A percentile compares a stretch with the other conserved stretches of the same genome.
phyloP scores from a whole-genome alignment of 768 basidiomycete species.

The Kwoniella sp. region DNA sequence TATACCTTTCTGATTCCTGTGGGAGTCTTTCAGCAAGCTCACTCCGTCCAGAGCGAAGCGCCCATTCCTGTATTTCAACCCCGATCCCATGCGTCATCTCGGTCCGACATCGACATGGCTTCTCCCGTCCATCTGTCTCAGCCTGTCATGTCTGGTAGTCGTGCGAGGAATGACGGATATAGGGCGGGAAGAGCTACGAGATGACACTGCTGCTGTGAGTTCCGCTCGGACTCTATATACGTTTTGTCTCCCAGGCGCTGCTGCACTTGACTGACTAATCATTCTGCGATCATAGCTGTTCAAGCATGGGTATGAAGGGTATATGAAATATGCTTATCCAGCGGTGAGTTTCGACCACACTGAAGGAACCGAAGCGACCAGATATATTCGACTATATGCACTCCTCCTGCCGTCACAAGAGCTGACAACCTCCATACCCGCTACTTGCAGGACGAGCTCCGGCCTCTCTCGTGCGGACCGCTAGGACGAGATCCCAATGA shows the following conservation, averaged over 20 bases:
- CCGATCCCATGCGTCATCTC: background rate
- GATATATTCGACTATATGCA: too few species aligned
- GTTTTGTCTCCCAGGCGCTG: too few species aligned
- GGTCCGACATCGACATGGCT: constrained; percentile 16
- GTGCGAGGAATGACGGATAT: constrained; percentile 16
- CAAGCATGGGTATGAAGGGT: constrained; percentile 86
- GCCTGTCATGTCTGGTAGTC: constrained; percentile 5
- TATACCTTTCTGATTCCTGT: too few species aligned
- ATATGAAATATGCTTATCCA: constrained; percentile 70
- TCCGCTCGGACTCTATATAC: background rate
- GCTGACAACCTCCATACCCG: background rate
- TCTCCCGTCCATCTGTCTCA: constrained; percentile 1
- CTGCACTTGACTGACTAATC: background rate
- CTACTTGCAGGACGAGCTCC: constrained; percentile 64
- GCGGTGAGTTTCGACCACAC: constrained; percentile 22
- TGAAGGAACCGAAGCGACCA: too few species aligned
- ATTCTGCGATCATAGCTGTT: constrained; percentile 62
- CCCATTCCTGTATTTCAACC: too few species aligned
- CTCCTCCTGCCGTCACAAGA: too few species aligned
- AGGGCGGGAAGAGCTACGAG: constrained; percentile 10
- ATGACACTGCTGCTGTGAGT: constrained; percentile 18
- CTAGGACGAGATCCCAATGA: constrained; percentile 31
- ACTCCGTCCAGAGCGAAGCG: too few species aligned
- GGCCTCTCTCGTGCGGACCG: constrained; percentile 74
- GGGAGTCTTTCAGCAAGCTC: too few species aligned